These are phyloP conservation scores for Zygoascus bituminiphila DNA, from an alignment of 805 yeast genomes.

Conservation along the genomic window DNA sequence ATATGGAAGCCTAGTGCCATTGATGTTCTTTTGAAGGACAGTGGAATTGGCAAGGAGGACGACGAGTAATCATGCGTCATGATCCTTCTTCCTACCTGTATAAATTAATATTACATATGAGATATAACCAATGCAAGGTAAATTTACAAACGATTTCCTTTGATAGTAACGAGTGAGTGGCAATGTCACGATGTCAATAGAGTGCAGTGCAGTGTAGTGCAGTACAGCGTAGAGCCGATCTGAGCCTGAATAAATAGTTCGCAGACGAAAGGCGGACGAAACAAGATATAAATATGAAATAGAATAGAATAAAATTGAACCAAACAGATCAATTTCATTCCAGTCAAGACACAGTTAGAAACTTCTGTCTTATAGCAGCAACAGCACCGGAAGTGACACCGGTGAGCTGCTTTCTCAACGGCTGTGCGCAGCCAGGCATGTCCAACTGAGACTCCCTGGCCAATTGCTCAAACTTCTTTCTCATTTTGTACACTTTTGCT, in stretches of 20 bases:
- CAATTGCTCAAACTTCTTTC: constrained; percentile 15
- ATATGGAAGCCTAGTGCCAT: constrained; percentile 78
- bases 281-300: too few relatives aligned
- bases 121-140: background rate
- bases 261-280: too few relatives aligned
- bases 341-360: background rate
- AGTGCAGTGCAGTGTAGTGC: too few relatives aligned
- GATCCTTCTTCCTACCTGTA: background rate
- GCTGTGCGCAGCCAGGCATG: background rate
- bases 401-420: constrained; percentile 10
- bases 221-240: too few relatives aligned
- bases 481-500: constrained; percentile 17
- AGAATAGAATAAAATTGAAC: too few relatives aligned
- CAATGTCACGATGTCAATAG: too few relatives aligned
- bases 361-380: constrained; percentile 15
- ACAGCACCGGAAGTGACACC: constrained; percentile 16
- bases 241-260: too few relatives aligned
- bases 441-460: background rate
- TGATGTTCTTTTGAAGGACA: constrained; percentile 58
- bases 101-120: background rate
- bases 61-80: constrained; percentile 37
- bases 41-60: constrained; percentile 58
- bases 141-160: too few relatives aligned
- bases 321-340: too few relatives aligned
- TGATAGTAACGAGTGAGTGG: too few relatives aligned